Evolutionary conservation across 2,329 filamentous ascomycete species (phyloP), one percentile per base, ranked within the genome.

Genomic region (Capronia americana): DNA sequence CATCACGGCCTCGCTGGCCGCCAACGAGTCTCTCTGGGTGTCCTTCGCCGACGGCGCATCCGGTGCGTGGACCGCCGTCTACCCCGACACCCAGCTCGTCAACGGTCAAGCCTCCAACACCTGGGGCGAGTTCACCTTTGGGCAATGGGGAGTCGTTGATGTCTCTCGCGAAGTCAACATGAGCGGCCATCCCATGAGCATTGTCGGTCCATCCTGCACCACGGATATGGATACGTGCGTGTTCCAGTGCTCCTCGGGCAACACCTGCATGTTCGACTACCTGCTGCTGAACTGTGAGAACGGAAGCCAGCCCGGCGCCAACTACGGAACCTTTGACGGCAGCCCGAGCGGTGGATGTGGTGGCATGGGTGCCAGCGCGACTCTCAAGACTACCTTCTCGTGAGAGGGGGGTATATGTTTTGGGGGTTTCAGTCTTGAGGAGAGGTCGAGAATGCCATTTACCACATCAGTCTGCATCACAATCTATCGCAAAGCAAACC

Each of bases 131-230:
- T 71, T 65, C 64, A 73, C 71, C 38, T 73, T 73, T 56, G 64
- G 66, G 11, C 57, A 68, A 32, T 73, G 63, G 41, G 67, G 70
- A 41, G 69, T 70, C 7, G 70, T 70, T 48, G 70, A 73, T 48
- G 71, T 73, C 24, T 71, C 69, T 2, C 70, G 71, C 23, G 71
- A 73, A 48, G 69, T 71, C 70, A 73, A 73, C 69, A 73, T 73
- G 71, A 69, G 62, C 65, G 71, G 71, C 28, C 64, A 70, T 44
- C 34, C 57, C 50, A 69, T 73, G 63, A 69, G 63, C 69, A 71
- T 71, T 48, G 67, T 71, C 41, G 66, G 66, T 11, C 70, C 70
- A 3, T 41, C 56, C 23, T 73, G 71, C 69, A 68, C 63, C 12
- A 67, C 68, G 5, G 64, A 73, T 64, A 73, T 73, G 71, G 57